Conservation (phyloP, 2,329 filamentous ascomycete species). For the Teratosphaeria viscida region DNA sequence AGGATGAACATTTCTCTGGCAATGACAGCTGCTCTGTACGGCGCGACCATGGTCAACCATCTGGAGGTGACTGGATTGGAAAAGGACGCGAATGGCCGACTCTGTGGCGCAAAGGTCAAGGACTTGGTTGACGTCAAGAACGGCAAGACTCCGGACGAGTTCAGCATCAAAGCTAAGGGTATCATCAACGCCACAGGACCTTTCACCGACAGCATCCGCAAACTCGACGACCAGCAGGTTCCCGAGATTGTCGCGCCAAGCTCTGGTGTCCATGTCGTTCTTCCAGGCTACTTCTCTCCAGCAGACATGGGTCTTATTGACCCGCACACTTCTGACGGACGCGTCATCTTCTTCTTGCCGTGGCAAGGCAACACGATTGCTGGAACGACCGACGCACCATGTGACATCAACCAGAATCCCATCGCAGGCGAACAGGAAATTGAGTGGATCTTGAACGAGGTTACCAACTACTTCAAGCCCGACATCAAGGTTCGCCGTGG, state of each 20-base stretch:
- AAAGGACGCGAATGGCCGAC: conserved; percentile 61
- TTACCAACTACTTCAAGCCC: conserved; percentile 69
- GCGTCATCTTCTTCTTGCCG: conserved; percentile 86
- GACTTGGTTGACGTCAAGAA: conserved; percentile 59
- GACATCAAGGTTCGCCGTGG: conserved; percentile 76
- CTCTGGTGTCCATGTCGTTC: conserved; percentile 75
- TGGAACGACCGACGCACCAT: conserved; percentile 74
- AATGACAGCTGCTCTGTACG: conserved; percentile 81
- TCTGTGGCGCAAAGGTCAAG: conserved; percentile 64
- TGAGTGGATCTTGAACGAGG: conserved; percentile 76
- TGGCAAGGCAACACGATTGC: conserved; percentile 92
- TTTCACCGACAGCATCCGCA: conserved; percentile 75
- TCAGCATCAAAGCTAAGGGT: conserved; percentile 66
- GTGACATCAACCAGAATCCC: conserved; percentile 61
- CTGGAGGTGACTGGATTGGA: conserved; percentile 66
- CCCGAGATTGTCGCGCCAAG: conserved; percentile 76
- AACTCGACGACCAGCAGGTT: conserved; percentile 64
- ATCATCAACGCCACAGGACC: conserved; percentile 84
- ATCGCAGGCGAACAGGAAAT: conserved; percentile 75
- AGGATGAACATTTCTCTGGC: conserved; percentile 85
- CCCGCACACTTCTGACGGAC: conserved; percentile 73
- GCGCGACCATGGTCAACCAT: conserved; percentile 73
- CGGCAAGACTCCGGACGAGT: conserved; percentile 51
- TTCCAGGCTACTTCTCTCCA: conserved; percentile 79
- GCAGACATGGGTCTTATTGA: conserved; percentile 82